These are phyloP conservation scores for Xanthoparmelia taractica DNA, from an alignment of 495 filamentous ascomycete genomes.

Conservation along the genomic window DNA sequence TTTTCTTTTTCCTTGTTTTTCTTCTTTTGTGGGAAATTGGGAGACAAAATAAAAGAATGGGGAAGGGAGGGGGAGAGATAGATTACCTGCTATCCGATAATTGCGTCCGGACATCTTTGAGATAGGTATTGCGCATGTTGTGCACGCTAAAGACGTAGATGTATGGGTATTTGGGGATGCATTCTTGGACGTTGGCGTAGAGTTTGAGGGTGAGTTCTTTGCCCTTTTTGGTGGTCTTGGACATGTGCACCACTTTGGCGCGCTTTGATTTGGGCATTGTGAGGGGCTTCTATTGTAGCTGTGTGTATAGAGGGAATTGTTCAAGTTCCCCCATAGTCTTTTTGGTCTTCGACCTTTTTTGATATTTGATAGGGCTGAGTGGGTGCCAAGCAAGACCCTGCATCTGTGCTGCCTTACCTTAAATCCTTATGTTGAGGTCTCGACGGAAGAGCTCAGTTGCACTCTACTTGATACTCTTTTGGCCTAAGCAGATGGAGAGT, in stretches of 20 bases:
- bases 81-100: constrained; percentile 79
- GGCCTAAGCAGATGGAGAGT: background rate
- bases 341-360: background rate
- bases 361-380: background rate
- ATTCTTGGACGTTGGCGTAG: constrained; percentile 80
- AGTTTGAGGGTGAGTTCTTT: constrained; percentile 83
- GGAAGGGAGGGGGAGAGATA: constrained; percentile 6
- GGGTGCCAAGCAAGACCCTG: too few relatives aligned
- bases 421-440: too few relatives aligned
- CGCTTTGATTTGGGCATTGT: constrained; percentile 97
- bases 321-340: background rate
- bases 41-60: background rate
- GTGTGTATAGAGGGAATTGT: background rate
- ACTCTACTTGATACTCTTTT: background rate
- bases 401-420: too few relatives aligned
- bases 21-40: too few relatives aligned
- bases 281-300: too few relatives aligned
- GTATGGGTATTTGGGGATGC: constrained; percentile 75
- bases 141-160: constrained; percentile 89
- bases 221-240: constrained; percentile 83
- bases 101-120: constrained; percentile 83
- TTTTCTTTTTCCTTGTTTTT: too few relatives aligned
- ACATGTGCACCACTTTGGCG: constrained; percentile 75
- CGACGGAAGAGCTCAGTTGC: too few relatives aligned
- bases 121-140: constrained; percentile 97